phyloP scores from a whole-genome alignment of 176 grass and related monocot species.

The Calamus simplicifolius region DNA sequence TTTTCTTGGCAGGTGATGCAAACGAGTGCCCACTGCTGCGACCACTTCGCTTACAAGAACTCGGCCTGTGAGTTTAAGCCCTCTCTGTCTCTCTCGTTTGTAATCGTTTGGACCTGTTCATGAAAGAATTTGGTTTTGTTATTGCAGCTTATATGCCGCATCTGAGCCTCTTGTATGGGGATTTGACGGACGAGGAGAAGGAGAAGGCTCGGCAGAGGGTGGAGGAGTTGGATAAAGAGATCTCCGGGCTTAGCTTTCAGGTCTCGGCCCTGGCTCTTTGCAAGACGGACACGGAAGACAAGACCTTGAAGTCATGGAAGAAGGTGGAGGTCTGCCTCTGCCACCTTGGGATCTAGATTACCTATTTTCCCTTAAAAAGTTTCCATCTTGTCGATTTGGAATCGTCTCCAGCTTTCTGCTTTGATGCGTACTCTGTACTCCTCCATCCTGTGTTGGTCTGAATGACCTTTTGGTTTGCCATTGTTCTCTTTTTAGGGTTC shows the following conservation, averaged over 20 bases:
- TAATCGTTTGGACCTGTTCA: not conserved
- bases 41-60: constrained; percentile 54
- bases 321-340: constrained; percentile 58
- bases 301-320: constrained; percentile 91
- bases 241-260: constrained; percentile 54
- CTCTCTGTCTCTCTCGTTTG: not conserved
- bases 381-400: not conserved
- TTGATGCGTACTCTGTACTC: no score
- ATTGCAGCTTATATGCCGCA: constrained; percentile 81
- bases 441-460: no score
- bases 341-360: constrained; percentile 33
- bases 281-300: constrained; percentile 73
- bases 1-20: constrained; percentile 39
- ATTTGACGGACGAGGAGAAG: constrained; percentile 75
- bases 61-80: constrained; percentile 35
- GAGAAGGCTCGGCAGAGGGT: constrained; percentile 63
- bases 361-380: constrained; percentile 2
- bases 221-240: constrained; percentile 63
- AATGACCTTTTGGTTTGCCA: no score
- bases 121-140: no score
- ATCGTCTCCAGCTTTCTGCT: no score
- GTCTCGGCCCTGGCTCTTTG: constrained; percentile 63
- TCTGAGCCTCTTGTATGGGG: constrained; percentile 65
- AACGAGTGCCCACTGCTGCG: constrained; percentile 51
- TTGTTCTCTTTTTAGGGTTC: no score